phyloP scores from a whole-genome alignment of 306 rosid species.

The Lupinus albus region DNA sequence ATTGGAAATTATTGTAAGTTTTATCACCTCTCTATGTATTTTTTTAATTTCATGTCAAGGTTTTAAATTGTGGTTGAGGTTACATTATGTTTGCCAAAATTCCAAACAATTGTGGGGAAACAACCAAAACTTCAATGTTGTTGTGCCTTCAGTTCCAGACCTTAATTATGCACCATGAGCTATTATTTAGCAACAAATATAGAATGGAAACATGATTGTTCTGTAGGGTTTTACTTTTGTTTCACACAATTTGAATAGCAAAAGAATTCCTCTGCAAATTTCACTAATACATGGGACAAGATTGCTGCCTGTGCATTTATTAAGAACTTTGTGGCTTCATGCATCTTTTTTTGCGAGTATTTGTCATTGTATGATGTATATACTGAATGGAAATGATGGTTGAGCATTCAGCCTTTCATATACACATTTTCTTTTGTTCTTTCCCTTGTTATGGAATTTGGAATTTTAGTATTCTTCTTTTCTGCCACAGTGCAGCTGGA shows the following conservation, averaged over 20 bases:
- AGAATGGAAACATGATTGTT: not conserved
- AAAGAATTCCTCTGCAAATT: constrained; percentile 17
- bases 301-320: constrained; percentile 11
- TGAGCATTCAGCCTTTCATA: too few relatives aligned
- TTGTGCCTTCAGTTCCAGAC: too few relatives aligned
- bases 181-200: not conserved
- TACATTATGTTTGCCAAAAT: too few relatives aligned
- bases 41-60: not conserved
- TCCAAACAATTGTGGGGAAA: too few relatives aligned
- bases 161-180: not conserved
- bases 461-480: constrained; percentile 18
- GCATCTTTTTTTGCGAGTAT: too few relatives aligned
- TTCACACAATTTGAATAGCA: not conserved
- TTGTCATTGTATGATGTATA: too few relatives aligned
- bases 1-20: constrained; percentile 67
- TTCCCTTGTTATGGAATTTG: too few relatives aligned
- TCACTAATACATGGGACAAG: constrained; percentile 4
- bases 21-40: not conserved
- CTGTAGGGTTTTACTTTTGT: not conserved
- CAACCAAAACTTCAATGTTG: too few relatives aligned
- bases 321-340: not conserved
- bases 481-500: constrained; percentile 60
- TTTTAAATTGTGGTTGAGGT: too few relatives aligned
- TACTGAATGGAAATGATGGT: too few relatives aligned
- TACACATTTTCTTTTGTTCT: too few relatives aligned